Percentiles rank a stretch among this genome's conserved stretches.
Conservation (phyloP, 2,329 filamentous ascomycete genomes). For the Metarhizium sp. region DNA sequence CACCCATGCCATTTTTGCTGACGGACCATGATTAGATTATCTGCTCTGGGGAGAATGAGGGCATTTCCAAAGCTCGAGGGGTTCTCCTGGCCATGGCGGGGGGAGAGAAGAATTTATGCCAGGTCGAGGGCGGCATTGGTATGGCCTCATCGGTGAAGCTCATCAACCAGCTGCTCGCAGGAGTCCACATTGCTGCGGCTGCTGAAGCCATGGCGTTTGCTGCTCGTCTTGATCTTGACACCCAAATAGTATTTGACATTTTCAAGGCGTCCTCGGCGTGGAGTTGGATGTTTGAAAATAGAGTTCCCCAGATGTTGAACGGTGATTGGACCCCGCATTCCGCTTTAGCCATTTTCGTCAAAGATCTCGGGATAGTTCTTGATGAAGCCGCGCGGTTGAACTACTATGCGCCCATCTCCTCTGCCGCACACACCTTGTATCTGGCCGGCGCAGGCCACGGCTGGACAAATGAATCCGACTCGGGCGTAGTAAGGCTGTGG, state of each 20-base stretch:
- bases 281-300: constrained; percentile 27
- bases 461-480: constrained; percentile 22
- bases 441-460: constrained; percentile 22
- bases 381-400: constrained; percentile 16
- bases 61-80: too few species aligned
- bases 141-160: constrained; percentile 47
- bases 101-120: too few species aligned
- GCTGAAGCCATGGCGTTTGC: constrained; percentile 49
- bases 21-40: too few species aligned
- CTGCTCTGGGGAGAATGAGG: too few species aligned
- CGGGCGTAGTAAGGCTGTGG: constrained; percentile 28
- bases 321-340: constrained; percentile 25
- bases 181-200: constrained; percentile 46
- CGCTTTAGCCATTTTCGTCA: constrained; percentile 19
- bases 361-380: constrained; percentile 14
- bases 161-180: constrained; percentile 48
- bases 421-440: constrained; percentile 10
- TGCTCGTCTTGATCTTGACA: constrained; percentile 41
- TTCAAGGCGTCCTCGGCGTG: constrained; percentile 28
- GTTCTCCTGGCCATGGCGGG: too few species aligned
- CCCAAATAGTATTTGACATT: constrained; percentile 35
- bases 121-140: constrained; percentile 35
- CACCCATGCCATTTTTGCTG: too few species aligned
- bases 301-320: constrained; percentile 24
- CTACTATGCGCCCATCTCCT: too few species aligned